These are phyloP conservation scores for Syzygium malaccense DNA, from an alignment of 441 rosid genomes.

Conservation along the genomic window DNA sequence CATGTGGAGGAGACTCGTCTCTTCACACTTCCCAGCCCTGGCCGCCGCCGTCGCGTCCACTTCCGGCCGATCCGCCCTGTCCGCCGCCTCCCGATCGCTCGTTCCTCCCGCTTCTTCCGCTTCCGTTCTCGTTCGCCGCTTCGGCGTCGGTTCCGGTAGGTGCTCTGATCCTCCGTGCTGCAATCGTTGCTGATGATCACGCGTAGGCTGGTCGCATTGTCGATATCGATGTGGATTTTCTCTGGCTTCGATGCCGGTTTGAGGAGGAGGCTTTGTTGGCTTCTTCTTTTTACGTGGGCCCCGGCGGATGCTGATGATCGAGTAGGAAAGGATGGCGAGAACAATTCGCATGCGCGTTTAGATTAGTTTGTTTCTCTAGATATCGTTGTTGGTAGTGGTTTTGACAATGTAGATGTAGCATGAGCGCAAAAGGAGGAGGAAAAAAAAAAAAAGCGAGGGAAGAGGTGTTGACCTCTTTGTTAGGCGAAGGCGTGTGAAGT, in stretches of 20 bases:
- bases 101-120: slow-evolving; percentile 21
- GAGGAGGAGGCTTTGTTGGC: background rate
- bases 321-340: background rate
- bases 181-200: background rate
- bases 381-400: background rate
- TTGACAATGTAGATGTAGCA: background rate
- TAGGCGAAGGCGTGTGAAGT: background rate
- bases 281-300: background rate
- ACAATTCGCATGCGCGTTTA: background rate
- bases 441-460: background rate
- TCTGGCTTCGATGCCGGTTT: background rate
- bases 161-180: background rate
- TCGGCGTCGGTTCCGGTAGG: slow-evolving; percentile 53
- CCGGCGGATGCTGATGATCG: background rate
- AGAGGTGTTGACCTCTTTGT: background rate
- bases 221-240: background rate
- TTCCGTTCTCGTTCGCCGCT: slow-evolving; percentile 33
- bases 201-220: background rate
- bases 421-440: background rate
- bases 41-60: slow-evolving; percentile 22
- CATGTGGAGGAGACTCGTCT: slow-evolving; percentile 83
- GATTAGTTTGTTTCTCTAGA: background rate
- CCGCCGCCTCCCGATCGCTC: background rate
- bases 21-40: slow-evolving; percentile 73
- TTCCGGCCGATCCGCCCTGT: slow-evolving; percentile 22